Conservation (phyloP, 192 early-diverging fungal genomes). For the Entomortierella chlamydospora region DNA sequence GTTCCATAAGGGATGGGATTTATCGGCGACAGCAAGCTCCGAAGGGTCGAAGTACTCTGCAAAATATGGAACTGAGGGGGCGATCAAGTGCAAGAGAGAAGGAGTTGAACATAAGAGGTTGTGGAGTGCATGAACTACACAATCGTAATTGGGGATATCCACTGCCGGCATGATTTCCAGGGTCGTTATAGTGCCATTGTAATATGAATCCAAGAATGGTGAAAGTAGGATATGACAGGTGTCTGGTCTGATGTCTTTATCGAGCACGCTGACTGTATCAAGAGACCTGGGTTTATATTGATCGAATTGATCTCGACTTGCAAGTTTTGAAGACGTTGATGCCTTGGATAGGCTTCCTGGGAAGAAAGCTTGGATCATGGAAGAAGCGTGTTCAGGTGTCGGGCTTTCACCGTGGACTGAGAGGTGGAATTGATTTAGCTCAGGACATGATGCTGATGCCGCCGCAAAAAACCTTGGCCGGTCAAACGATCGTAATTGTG, state of each 20-base stretch:
- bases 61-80: not conserved
- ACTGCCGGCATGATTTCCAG: not conserved
- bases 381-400: not conserved
- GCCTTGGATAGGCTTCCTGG: not conserved
- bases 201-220: not conserved
- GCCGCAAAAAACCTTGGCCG: not conserved
- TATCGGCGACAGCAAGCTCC: too few species aligned
- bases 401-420: not conserved
- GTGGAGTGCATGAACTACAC: not conserved
- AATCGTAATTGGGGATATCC: not conserved
- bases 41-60: too few species aligned
- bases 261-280: not conserved
- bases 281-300: not conserved
- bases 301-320: not conserved
- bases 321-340: not conserved
- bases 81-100: not conserved
- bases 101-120: not conserved
- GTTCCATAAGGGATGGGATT: too few species aligned
- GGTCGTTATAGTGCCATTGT: not conserved
- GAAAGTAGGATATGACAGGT: not conserved
- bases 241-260: not conserved
- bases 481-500: not conserved
- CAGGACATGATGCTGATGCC: not conserved
- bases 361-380: not conserved
- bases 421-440: not conserved